Evolutionary conservation across 768 basidiomycete genomes (phyloP).

Genomic region (Pleurotus cornucopiae): DNA sequence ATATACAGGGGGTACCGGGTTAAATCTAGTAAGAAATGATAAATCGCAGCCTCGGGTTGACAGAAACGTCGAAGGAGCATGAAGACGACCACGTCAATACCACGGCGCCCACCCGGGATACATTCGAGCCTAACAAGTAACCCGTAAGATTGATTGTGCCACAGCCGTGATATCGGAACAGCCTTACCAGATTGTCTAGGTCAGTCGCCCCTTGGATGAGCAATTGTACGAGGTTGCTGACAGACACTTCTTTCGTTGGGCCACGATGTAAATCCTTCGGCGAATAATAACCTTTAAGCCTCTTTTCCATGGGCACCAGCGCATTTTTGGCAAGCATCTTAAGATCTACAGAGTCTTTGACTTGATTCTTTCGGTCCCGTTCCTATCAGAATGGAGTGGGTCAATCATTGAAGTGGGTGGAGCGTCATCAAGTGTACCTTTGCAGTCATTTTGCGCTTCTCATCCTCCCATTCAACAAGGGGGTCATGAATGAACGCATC

Average conservation of each 20-base stretch:
- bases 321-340: conserved; percentile 68
- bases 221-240: conserved; percentile 85
- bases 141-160: too few species aligned
- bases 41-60: too few species aligned
- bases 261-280: conserved; percentile 23
- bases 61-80: too few species aligned
- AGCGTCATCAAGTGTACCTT: not conserved
- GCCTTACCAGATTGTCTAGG: conserved; percentile 53
- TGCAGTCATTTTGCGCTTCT: conserved; percentile 55
- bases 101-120: conserved; percentile 90
- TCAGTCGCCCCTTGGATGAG: conserved; percentile 88
- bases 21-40: too few species aligned
- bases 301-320: conserved; percentile 77
- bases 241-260: conserved; percentile 59
- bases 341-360: conserved; percentile 52
- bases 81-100: conserved; percentile 37
- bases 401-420: not conserved
- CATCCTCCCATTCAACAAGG: conserved; percentile 91
- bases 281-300: conserved; percentile 70
- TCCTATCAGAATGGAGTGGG: conserved; percentile 29
- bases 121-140: conserved; percentile 65
- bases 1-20: too few species aligned
- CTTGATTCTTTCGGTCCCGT: conserved; percentile 40
- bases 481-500: conserved; percentile 98
- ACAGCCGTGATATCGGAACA: too few species aligned